Conservation (phyloP, 257 asterid genomes). For the Nicotiana otophora region DNA sequence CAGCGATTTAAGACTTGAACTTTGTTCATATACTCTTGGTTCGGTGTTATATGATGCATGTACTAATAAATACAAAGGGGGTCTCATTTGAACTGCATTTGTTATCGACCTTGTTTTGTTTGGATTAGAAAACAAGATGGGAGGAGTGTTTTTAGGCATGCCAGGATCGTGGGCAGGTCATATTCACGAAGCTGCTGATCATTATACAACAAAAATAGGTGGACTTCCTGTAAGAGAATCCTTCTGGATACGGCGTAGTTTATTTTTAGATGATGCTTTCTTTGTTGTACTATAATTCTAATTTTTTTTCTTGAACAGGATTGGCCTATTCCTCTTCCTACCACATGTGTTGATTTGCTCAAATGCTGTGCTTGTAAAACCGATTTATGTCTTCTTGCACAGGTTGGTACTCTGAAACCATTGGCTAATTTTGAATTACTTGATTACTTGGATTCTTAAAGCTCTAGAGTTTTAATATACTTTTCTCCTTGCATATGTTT, state of each 20-base stretch:
- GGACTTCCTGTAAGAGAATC: slow-evolving; percentile 66
- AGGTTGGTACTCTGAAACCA: slow-evolving; percentile 38
- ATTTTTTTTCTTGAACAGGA: slow-evolving; percentile 39
- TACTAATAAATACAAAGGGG: not conserved
- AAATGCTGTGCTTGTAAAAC: slow-evolving; percentile 50
- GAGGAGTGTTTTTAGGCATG: slow-evolving; percentile 59
- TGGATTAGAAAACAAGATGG: slow-evolving; percentile 39
- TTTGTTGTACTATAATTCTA: not conserved
- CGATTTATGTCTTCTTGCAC: slow-evolving; percentile 63
- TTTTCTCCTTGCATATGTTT: not conserved
- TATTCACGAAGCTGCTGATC: slow-evolving; percentile 73
- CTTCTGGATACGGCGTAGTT: not conserved
- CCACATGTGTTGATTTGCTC: slow-evolving; percentile 38
- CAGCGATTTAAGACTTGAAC: not conserved
- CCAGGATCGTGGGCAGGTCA: slow-evolving; percentile 92
- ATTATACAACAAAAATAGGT: slow-evolving; percentile 80
- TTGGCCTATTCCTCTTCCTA: slow-evolving; percentile 52
- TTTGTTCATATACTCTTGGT: not conserved
- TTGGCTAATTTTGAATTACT: not conserved
- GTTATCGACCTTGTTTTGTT: not conserved
- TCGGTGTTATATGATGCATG: not conserved
- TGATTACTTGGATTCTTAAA: not conserved
- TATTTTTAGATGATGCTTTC: not conserved
- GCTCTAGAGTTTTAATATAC: not conserved
- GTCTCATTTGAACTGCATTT: not conserved